Percentiles rank a stretch among this genome's conserved stretches.
These are phyloP conservation scores for Brassica incana DNA, from an alignment of 345 rosid species.

Conservation along the genomic window DNA sequence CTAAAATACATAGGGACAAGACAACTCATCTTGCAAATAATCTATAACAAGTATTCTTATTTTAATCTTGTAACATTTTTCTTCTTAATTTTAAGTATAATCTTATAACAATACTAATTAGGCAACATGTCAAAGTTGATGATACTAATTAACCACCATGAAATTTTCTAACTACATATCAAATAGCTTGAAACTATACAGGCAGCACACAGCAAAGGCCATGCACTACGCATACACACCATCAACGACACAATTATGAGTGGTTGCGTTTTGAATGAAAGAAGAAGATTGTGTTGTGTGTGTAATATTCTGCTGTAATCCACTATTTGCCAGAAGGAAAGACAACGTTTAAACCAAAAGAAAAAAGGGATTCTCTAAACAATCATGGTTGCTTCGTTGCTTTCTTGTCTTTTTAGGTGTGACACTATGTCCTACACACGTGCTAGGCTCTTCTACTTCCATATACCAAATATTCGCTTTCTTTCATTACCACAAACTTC, in stretches of 20 bases:
- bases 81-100: not conserved
- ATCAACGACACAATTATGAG: not conserved
- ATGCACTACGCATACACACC: slow-evolving; percentile 2
- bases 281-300: slow-evolving; percentile 12
- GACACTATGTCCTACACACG: slow-evolving; percentile 38
- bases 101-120: not conserved
- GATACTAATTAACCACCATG: not conserved
- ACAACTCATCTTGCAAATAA: not conserved
- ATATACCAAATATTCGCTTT: slow-evolving; percentile 4
- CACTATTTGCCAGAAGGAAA: slow-evolving; percentile 36
- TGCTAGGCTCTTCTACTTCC: slow-evolving; percentile 22
- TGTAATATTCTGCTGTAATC: slow-evolving; percentile 35
- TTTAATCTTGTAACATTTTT: not conserved
- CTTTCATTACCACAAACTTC: not conserved
- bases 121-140: not conserved
- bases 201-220: not conserved
- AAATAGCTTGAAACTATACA: not conserved
- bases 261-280: slow-evolving; percentile 14
- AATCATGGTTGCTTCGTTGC: slow-evolving; percentile 40
- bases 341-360: slow-evolving; percentile 32
- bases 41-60: not conserved
- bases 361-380: slow-evolving; percentile 1
- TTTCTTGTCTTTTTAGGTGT: slow-evolving; percentile 34
- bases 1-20: slow-evolving; percentile 16
- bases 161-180: not conserved